phyloP scores from a whole-genome alignment of 2,329 filamentous ascomycete species.

The Trichoderma brevicompactum region DNA sequence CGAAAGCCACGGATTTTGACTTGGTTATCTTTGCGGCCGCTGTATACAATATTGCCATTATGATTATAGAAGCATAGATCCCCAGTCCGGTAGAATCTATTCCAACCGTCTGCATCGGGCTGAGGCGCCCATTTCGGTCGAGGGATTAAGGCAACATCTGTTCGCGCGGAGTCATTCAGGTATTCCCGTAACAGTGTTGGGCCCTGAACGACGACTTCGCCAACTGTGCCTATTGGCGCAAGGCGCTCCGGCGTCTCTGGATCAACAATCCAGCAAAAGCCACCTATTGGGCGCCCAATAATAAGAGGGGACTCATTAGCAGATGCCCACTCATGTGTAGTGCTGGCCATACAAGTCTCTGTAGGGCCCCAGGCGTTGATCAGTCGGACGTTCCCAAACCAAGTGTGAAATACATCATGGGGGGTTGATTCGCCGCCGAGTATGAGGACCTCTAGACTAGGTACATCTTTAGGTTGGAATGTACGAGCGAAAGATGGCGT shows the following conservation, averaged over 20 bases:
- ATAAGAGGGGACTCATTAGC: neutral
- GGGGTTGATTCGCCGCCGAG: conserved; percentile 27
- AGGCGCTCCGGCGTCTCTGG: conserved; percentile 1
- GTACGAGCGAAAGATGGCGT: conserved; percentile 2
- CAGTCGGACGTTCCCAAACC: conserved; percentile 23
- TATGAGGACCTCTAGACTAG: conserved; percentile 16
- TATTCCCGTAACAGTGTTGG: conserved; percentile 9
- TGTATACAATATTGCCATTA: conserved; percentile 9
- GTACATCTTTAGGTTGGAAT: neutral
- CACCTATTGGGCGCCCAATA: neutral
- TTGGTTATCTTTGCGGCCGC: conserved; percentile 10
- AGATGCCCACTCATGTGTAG: neutral
- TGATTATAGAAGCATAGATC: conserved; percentile 49
- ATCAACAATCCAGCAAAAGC: conserved; percentile 19
- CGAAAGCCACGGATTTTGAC: conserved; percentile 16
- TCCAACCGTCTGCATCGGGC: neutral
- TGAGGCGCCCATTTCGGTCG: conserved; percentile 40
- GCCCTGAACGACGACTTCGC: neutral
- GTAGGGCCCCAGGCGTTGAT: conserved; percentile 32
- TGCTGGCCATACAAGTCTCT: conserved; percentile 11
- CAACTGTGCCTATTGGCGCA: conserved; percentile 2
- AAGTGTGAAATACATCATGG: conserved; percentile 1
- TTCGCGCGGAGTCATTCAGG: neutral
- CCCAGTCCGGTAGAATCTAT: conserved; percentile 48
- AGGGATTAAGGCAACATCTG: neutral